Conservation (phyloP, 108 stramenopile species). For the Fragilariopsis cylindrus region DNA sequence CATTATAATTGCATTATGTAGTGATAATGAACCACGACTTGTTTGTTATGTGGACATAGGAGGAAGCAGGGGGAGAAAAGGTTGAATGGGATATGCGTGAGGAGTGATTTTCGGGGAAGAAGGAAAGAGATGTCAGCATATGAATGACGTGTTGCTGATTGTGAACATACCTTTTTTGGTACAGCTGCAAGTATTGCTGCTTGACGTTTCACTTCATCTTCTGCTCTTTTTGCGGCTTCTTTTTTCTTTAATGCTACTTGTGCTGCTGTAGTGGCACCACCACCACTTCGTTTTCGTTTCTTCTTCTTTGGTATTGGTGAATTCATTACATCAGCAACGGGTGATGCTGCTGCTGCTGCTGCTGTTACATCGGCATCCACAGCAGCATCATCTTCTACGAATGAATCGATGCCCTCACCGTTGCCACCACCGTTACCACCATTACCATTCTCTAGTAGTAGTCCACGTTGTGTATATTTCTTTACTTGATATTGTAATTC, state of each 20-base stretch:
- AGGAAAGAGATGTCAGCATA: background rate
- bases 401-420: no score
- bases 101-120: background rate
- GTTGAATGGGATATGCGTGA: no score
- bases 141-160: no score
- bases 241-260: conserved; percentile 15
- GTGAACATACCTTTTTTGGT: background rate
- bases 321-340: background rate
- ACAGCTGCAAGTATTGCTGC: conserved; percentile 7
- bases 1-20: conserved; percentile 66
- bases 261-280: background rate
- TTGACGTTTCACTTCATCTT: background rate
- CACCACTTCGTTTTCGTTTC: conserved; percentile 11
- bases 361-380: background rate
- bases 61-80: no score
- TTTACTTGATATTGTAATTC: background rate
- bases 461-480: background rate
- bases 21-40: conserved; percentile 49
- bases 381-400: background rate
- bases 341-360: background rate
- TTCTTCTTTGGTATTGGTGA: background rate
- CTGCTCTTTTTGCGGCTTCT: background rate
- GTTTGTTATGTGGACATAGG: no score
- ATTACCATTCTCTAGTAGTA: no score
- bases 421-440: no score